Evolutionary conservation across 352 stramenopile species (phyloP).

Genomic region (Globisporangium splendens): DNA sequence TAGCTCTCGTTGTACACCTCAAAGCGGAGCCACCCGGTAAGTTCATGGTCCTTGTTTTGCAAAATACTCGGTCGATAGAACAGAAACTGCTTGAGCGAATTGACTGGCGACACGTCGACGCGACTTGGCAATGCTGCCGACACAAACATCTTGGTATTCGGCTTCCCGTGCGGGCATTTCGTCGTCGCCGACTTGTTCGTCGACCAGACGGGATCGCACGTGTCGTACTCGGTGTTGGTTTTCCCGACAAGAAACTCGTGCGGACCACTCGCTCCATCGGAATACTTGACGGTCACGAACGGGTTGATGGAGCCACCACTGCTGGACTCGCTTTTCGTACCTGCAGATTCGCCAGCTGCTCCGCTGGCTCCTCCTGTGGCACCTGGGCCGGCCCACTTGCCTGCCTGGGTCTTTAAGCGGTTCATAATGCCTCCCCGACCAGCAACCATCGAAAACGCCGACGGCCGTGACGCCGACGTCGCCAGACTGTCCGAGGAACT

Average conservation of each 20-base stretch:
- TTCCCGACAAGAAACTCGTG: slow-evolving; percentile 65
- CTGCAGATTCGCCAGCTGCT: slow-evolving; percentile 11
- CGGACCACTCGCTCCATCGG: slow-evolving; percentile 40
- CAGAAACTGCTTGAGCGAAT: slow-evolving; percentile 73
- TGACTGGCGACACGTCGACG: slow-evolving; percentile 58
- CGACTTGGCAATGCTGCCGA: slow-evolving; percentile 52
- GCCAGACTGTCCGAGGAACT: background rate
- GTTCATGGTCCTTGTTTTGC: slow-evolving; percentile 23
- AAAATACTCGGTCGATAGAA: slow-evolving; percentile 53
- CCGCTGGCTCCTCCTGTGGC: slow-evolving; percentile 24
- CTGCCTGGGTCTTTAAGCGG: slow-evolving; percentile 56
- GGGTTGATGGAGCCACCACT: slow-evolving; percentile 30
- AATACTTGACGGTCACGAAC: slow-evolving; percentile 76
- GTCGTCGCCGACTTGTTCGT: slow-evolving; percentile 49
- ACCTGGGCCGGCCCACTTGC: slow-evolving; percentile 53
- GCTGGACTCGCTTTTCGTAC: slow-evolving; percentile 11
- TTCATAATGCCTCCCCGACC: slow-evolving; percentile 57
- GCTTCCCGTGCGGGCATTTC: slow-evolving; percentile 68
- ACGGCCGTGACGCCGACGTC: slow-evolving; percentile 26
- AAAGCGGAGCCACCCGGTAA: slow-evolving; percentile 66
- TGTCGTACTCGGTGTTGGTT: slow-evolving; percentile 87
- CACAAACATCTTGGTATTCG: slow-evolving; percentile 55
- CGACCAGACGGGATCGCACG: slow-evolving; percentile 60
- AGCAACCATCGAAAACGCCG: slow-evolving; percentile 43
- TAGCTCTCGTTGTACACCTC: slow-evolving; percentile 78